Percentiles rank a stretch among this genome's conserved stretches.
phyloP scores from a whole-genome alignment of 306 rosid genomes.

The Casuarina cunninghamiana region DNA sequence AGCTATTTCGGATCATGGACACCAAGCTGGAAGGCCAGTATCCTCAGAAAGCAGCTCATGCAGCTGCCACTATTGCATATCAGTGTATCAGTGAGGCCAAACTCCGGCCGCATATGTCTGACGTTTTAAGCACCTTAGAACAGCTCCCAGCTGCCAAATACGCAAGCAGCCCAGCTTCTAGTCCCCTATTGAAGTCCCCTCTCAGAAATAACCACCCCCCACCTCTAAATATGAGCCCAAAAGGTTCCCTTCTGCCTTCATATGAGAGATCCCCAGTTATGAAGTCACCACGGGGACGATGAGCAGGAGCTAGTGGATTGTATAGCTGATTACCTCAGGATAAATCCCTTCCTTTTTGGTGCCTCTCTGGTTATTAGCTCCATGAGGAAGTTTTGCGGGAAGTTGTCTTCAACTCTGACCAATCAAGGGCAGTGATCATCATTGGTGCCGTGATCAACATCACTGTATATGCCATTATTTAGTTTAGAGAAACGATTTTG shows the following conservation, averaged over 20 bases:
- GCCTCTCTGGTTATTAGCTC: slow-evolving; percentile 21
- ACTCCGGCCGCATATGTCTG: slow-evolving; percentile 74
- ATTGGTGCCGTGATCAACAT: background rate
- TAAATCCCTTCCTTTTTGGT: slow-evolving; percentile 20
- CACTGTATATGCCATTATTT: background rate
- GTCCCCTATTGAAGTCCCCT: slow-evolving; percentile 33
- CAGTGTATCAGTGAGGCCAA: slow-evolving; percentile 80
- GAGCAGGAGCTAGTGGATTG: background rate
- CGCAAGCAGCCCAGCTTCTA: slow-evolving; percentile 7
- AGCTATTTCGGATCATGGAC: slow-evolving; percentile 85
- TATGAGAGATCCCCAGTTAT: slow-evolving; percentile 11
- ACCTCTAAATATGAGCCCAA: slow-evolving; percentile 16
- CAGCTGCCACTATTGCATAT: slow-evolving; percentile 71
- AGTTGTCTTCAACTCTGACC: background rate
- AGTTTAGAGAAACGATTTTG: background rate
- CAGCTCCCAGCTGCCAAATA: slow-evolving; percentile 34
- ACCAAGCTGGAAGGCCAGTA: slow-evolving; percentile 87
- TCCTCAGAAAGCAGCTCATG: slow-evolving; percentile 73
- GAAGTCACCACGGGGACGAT: slow-evolving; percentile 11
- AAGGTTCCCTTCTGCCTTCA: slow-evolving; percentile 29
- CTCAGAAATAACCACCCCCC: slow-evolving; percentile 32
- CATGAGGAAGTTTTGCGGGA: slow-evolving; percentile 16
- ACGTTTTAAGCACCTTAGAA: slow-evolving; percentile 66
- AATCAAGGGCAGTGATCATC: background rate
- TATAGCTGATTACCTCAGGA: slow-evolving; percentile 3